A percentile compares a stretch with the other conserved stretches of the same genome.
Conservation (phyloP, 1,284 basidiomycete species). For the Ceratobasidium sp. region DNA sequence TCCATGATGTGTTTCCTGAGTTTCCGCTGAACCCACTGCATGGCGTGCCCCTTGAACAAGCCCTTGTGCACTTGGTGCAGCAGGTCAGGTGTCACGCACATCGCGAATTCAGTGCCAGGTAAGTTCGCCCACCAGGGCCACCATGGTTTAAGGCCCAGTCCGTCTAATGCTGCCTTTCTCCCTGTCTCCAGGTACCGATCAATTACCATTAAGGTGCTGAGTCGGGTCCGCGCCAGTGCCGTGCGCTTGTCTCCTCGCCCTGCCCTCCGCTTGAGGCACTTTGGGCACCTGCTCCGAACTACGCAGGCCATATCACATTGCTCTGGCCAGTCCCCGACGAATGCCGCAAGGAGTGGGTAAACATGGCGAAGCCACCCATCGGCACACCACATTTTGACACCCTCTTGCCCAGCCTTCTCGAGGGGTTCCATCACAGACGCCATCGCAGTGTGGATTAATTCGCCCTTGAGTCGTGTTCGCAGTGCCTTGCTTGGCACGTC, state of each 20-base stretch:
- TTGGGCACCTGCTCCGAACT: slow-evolving; percentile 17
- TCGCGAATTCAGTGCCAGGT: slow-evolving; percentile 48
- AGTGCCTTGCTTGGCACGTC: neutral
- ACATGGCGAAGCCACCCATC: slow-evolving; percentile 43
- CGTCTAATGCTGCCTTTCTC: neutral
- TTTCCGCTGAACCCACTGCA: neutral
- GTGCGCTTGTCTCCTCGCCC: neutral
- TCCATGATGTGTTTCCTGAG: neutral
- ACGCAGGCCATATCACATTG: slow-evolving; percentile 43
- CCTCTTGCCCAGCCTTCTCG: neutral
- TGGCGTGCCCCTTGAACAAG: slow-evolving; percentile 52
- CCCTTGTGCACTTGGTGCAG: slow-evolving; percentile 56
- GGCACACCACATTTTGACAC: slow-evolving; percentile 42
- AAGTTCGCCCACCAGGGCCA: slow-evolving; percentile 22
- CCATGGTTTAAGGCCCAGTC: slow-evolving; percentile 1
- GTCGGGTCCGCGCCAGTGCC: neutral
- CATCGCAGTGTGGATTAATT: slow-evolving; percentile 50
- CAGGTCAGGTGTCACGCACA: slow-evolving; percentile 52
- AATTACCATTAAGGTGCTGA: neutral
- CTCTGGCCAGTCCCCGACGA: slow-evolving; percentile 45
- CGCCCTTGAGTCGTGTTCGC: neutral
- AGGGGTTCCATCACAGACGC: neutral
- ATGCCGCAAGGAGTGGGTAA: slow-evolving; percentile 48
- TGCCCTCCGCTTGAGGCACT: slow-evolving; percentile 3
- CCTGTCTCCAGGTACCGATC: neutral